Percentiles rank a stretch among this genome's conserved stretches.
phyloP scores from a whole-genome alignment of 805 yeast genomes.

The Zygosaccharomyces siamensis region DNA sequence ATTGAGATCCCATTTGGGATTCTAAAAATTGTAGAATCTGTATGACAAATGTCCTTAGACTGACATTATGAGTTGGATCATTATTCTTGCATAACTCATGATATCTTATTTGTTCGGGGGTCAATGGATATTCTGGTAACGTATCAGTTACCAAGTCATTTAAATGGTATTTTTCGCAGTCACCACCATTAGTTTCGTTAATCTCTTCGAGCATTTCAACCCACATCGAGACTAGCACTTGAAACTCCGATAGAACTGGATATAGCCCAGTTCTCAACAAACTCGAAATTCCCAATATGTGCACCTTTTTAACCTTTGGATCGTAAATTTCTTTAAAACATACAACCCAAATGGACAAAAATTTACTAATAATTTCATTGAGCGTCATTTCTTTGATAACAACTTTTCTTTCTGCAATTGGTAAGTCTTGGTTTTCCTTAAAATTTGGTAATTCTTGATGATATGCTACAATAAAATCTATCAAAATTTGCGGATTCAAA shows the following conservation, averaged over 20 bases:
- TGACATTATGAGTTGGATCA: constrained; percentile 54
- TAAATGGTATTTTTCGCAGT: constrained; percentile 49
- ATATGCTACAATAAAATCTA: constrained; percentile 30
- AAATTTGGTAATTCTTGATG: constrained; percentile 22
- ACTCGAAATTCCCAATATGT: constrained; percentile 55
- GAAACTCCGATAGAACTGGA: constrained; percentile 30
- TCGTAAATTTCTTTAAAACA: constrained; percentile 59
- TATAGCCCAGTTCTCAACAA: constrained; percentile 39
- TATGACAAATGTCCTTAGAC: constrained; percentile 43
- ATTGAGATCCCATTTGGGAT: constrained; percentile 25
- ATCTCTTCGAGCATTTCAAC: constrained; percentile 65
- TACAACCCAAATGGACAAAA: constrained; percentile 38
- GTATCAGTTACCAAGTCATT: constrained; percentile 38
- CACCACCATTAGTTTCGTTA: constrained; percentile 55
- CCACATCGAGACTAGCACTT: constrained; percentile 41
- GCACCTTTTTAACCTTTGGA: constrained; percentile 69
- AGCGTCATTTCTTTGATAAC: constrained; percentile 27
- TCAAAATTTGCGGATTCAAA: constrained; percentile 31
- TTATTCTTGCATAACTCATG: constrained; percentile 34
- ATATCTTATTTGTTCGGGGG: constrained; percentile 43
- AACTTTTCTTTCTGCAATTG: constrained; percentile 20
- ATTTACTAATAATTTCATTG: constrained; percentile 27
- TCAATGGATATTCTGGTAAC: constrained; percentile 25
- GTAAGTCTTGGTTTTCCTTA: constrained; percentile 20
- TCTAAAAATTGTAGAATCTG: constrained; percentile 29